Base-by-base conservation (phyloP, 169 alveolate genomes). In the Plasmodium cynomolgi region DNA sequence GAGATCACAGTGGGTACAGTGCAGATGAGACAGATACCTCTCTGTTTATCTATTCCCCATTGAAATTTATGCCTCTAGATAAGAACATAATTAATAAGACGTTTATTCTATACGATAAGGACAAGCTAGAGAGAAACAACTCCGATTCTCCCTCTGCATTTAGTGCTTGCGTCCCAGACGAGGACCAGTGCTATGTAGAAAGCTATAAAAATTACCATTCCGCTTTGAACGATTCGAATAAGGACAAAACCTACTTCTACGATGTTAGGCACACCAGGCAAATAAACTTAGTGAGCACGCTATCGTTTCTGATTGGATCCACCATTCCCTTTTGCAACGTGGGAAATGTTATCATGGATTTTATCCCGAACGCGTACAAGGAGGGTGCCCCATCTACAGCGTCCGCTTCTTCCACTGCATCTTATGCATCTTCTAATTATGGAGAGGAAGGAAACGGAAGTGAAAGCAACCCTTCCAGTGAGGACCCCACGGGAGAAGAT, bases 1-100 rank as follows among this genome's bases (percentile, higher is more conserved):
- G 97, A 6, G 84, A 95, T 31, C 97, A 96, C 58, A 96, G 97
- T 62, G 97, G 96, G 20, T n/a, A 13, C 23, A 80, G 84, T n/a
- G 17, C 44, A 80, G 84, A 68, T 26, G 94, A 90, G 82, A 80
- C 58, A 13, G 79, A 90, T 62, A 90, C 84, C 82, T 79, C 94
- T 58, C 13, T 90, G 17, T 90, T 90, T 41, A 80, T 44, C 4
- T 90, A 90, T 80, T 58, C 94, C 29, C 88, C 88, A 9, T 15
- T 90, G n/a, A 31, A n/a, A 68, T 90, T 90, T 80, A 62, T 80
- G 37, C 13, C 23, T 33, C 7, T 80, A 31, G 90, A 90, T 79
- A 41, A 80, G 47, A 44, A 90, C 17, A 90, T 90, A 33, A 58
- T 23, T 29, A 33, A 29, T 3, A 80, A 62, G 20, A 62, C 81